Conservation (phyloP, 306 rosid genomes). For the Sechiopsis laciniata region DNA sequence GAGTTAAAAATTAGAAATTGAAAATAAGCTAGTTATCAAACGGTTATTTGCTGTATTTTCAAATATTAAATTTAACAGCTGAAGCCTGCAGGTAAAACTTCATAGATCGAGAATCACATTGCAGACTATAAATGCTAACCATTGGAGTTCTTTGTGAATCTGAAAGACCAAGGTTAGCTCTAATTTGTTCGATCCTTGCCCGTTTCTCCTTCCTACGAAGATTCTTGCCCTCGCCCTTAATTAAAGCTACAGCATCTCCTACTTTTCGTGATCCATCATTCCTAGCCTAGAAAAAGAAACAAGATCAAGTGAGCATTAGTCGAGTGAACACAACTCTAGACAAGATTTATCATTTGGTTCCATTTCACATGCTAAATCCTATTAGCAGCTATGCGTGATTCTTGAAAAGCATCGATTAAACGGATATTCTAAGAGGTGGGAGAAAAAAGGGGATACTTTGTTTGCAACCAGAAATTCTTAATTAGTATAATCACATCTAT, state of each 20-base stretch:
- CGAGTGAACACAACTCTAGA: background rate
- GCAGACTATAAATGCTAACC: constrained; percentile 38
- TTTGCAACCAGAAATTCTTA: background rate
- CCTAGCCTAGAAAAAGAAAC: constrained; percentile 28
- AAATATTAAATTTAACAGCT: background rate
- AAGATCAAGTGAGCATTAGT: constrained; percentile 9
- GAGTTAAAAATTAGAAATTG: too few relatives aligned
- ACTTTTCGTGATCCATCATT: constrained; percentile 50
- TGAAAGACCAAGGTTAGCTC: constrained; percentile 98
- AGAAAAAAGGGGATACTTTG: constrained; percentile 2
- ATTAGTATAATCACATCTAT: background rate
- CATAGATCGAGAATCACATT: background rate
- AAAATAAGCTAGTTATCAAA: too few relatives aligned
- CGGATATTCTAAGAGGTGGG: background rate
- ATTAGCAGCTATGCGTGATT: background rate
- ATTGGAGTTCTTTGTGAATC: constrained; percentile 91
- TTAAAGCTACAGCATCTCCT: constrained; percentile 89
- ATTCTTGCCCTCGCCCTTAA: constrained; percentile 68
- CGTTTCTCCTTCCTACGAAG: constrained; percentile 89
- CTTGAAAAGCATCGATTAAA: background rate
- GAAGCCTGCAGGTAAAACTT: background rate
- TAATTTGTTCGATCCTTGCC: constrained; percentile 87
- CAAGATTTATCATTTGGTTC: constrained; percentile 12
- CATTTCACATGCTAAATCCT: background rate
- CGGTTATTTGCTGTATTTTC: background rate